phyloP scores from a whole-genome alignment of 2,329 filamentous ascomycete genomes.

The Coniochaeta hoffmannii region DNA sequence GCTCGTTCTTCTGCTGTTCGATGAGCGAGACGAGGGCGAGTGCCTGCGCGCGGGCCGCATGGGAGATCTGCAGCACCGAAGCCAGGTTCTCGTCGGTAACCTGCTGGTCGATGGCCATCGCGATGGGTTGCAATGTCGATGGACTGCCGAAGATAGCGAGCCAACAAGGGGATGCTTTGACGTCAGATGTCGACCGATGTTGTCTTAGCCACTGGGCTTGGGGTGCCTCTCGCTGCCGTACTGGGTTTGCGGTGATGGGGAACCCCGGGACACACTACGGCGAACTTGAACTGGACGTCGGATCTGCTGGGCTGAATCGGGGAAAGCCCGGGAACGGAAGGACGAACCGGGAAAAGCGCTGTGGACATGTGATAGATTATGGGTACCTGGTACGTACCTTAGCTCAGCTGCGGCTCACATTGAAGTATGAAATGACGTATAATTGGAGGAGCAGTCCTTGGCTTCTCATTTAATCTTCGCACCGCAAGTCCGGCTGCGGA shows the following conservation, averaged over 20 bases:
- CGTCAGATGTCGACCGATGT: slow-evolving; percentile 1
- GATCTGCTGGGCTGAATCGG: neutral
- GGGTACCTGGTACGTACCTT: too few species aligned
- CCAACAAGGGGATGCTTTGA: neutral
- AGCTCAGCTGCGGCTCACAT: neutral
- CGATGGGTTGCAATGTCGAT: slow-evolving; percentile 4
- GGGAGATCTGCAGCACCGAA: slow-evolving; percentile 64
- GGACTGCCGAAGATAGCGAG: neutral
- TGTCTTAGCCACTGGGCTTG: neutral
- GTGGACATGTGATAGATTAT: neutral
- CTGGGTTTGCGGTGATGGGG: neutral
- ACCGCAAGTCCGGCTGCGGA: neutral
- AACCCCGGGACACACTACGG: too few species aligned
- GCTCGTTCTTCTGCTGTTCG: slow-evolving; percentile 32
- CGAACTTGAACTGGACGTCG: too few species aligned
- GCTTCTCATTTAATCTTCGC: neutral
- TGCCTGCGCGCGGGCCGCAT: slow-evolving; percentile 65
- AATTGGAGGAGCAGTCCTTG: neutral
- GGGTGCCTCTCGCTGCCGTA: neutral
- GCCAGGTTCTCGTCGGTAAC: slow-evolving; percentile 59
- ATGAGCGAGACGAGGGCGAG: slow-evolving; percentile 53
- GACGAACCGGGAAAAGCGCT: neutral
- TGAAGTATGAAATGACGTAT: neutral
- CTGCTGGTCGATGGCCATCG: slow-evolving; percentile 49
- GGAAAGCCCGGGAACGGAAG: neutral